Conservation (phyloP, 2,329 filamentous ascomycete species). For the Ophiostoma sp. region DNA sequence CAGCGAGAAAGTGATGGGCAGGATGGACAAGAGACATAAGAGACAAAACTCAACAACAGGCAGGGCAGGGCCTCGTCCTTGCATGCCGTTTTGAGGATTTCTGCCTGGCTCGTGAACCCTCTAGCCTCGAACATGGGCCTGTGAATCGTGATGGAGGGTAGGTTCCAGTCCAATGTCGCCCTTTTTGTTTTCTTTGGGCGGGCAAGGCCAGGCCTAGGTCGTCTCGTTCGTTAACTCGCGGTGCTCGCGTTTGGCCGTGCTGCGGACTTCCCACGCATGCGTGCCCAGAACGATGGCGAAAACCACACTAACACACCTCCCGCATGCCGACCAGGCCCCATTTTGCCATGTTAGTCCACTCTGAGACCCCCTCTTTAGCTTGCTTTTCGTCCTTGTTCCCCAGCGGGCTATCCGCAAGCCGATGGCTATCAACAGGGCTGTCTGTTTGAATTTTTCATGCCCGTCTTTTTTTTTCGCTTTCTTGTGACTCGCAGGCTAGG, state of each 20-base stretch:
- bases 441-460: slow-evolving; percentile 9
- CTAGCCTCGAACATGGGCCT: background rate
- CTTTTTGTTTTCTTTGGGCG: background rate
- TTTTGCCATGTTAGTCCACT: background rate
- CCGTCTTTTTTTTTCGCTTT: slow-evolving; percentile 6
- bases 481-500: slow-evolving; percentile 4
- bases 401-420: slow-evolving; percentile 16
- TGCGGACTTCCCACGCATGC: background rate
- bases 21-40: background rate
- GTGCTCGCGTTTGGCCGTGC: background rate
- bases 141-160: background rate
- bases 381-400: background rate
- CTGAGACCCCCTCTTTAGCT: background rate
- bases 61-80: background rate
- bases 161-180: background rate
- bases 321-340: slow-evolving; percentile 9
- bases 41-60: background rate
- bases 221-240: background rate
- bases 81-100: background rate
- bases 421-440: slow-evolving; percentile 13
- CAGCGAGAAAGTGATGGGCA: background rate
- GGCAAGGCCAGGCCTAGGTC: background rate
- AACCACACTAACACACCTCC: slow-evolving; percentile 16
- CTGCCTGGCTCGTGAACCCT: background rate
- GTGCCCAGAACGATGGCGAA: slow-evolving; percentile 22